Evolutionary conservation across 345 rosid genomes (phyloP).

Genomic region (Leavenworthia alabamica): DNA sequence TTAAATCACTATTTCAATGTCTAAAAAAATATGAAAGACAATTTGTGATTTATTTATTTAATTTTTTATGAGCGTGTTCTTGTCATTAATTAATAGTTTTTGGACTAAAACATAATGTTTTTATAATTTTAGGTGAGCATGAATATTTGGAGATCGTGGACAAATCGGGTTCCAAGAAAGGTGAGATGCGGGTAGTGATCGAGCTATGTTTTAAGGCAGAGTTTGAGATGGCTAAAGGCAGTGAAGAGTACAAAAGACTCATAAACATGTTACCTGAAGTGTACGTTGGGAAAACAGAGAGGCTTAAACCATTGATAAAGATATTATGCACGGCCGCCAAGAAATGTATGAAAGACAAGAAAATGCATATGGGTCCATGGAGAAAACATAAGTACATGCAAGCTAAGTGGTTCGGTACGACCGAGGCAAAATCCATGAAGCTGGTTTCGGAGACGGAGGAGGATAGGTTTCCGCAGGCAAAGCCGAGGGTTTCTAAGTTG

Average conservation of each 20-base stretch:
- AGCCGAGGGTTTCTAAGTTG: slow-evolving; percentile 28
- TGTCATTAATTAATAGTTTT: slow-evolving; percentile 12
- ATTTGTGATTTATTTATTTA: too few relatives aligned
- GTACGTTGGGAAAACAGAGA: slow-evolving; percentile 69
- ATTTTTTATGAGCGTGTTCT: too few relatives aligned
- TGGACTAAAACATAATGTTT: neutral
- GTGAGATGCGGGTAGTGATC: slow-evolving; percentile 56
- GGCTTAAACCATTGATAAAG: slow-evolving; percentile 56
- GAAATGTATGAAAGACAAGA: slow-evolving; percentile 76
- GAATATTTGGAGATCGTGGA: slow-evolving; percentile 61
- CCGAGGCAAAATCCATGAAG: slow-evolving; percentile 28
- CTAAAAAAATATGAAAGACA: too few relatives aligned
- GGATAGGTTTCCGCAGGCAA: neutral
- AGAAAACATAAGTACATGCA: slow-evolving; percentile 88
- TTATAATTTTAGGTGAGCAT: slow-evolving; percentile 49
- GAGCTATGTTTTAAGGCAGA: slow-evolving; percentile 72
- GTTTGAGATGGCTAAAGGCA: slow-evolving; percentile 74
- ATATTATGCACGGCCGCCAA: slow-evolving; percentile 65
- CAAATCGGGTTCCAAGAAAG: slow-evolving; percentile 38
- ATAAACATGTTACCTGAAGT: slow-evolving; percentile 49
- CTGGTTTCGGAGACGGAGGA: slow-evolving; percentile 16
- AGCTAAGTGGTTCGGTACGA: slow-evolving; percentile 73
- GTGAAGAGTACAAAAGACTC: slow-evolving; percentile 55
- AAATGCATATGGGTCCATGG: slow-evolving; percentile 94
- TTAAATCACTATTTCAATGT: too few relatives aligned